Base-by-base conservation (phyloP, 148 eudicot genomes). In the Vaccinium myrtillus region DNA sequence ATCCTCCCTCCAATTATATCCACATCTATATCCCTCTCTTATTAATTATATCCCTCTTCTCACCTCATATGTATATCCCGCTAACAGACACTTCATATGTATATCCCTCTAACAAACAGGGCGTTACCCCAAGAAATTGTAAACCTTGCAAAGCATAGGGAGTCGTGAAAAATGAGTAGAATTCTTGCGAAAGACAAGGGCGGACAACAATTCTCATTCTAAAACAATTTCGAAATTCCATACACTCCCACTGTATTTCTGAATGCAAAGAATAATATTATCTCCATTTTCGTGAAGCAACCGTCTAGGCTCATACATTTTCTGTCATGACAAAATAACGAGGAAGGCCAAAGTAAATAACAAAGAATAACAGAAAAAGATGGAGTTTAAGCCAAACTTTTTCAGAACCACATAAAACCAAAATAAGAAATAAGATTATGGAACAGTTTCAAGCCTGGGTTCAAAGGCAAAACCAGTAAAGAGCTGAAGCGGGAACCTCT, bases 381-480 rank as follows among this genome's bases (percentile, higher is more conserved):
- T 8, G 7, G 50, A 63, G 48, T 13, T 77, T 8, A 61, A 14
- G 49, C 25, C 54, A 25, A 80, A 27, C 18, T 61, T 51, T 10
- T 43, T 14, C 18, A 80, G 25, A 32, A 53, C 36, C 74, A 78
- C 79, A 30, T 65, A 23, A 61, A 83, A 36, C 30, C 36, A 16
- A 69, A 78, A 79, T 8, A 30, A 43, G 23, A 77, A 81, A 56
- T 82, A 83, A n/a, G 78, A 79, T 86, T 85, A 96, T 21, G 99
- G 98, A 65, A 89, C 76, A 77, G 93, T 89, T 80, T 92, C 98
- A 63, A 97, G 94, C 88, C 95, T 93, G 63, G 99, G 99, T 78
- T 97, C 99, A 58, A 95, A 97, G 94, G 95, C 93, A 89, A 97
- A 97, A 13, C 99, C 99, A 48, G 95, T 90, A 81, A 97, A 97